Evolutionary conservation across 352 stramenopile species (phyloP).

Genomic region (Phytophthora brassicae): DNA sequence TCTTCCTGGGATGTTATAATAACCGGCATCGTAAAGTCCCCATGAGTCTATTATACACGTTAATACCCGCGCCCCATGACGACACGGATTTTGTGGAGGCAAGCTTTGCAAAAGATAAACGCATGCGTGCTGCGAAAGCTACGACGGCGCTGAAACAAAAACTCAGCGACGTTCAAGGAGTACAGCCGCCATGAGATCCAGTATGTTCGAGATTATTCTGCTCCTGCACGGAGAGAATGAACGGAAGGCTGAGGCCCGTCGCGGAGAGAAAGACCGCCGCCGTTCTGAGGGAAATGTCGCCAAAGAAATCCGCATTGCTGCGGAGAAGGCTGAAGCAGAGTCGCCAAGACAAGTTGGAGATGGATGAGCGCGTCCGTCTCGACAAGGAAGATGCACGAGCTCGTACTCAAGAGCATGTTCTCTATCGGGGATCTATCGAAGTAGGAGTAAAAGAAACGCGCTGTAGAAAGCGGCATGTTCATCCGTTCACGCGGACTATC

Average conservation of each 20-base stretch:
- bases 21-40: neutral
- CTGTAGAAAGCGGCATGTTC: too few relatives aligned
- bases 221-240: neutral
- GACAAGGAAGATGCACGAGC: too few relatives aligned
- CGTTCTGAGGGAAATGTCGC: conserved; percentile 4
- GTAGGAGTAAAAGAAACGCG: too few relatives aligned
- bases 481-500: too few relatives aligned
- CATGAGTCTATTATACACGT: too few relatives aligned
- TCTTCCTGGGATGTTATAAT: neutral
- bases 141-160: neutral
- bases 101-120: neutral
- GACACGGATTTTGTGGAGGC: neutral
- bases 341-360: too few relatives aligned
- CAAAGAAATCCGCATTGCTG: neutral
- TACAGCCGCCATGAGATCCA: neutral
- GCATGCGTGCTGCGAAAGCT: neutral
- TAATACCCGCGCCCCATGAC: too few relatives aligned
- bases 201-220: neutral
- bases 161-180: neutral
- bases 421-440: too few relatives aligned
- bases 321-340: too few relatives aligned
- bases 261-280: neutral
- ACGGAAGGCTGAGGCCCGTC: neutral
- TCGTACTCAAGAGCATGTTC: too few relatives aligned
- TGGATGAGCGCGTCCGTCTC: too few relatives aligned